Conservation (phyloP, 495 filamentous ascomycete species). For the Diplogelasinospora grovesii region DNA sequence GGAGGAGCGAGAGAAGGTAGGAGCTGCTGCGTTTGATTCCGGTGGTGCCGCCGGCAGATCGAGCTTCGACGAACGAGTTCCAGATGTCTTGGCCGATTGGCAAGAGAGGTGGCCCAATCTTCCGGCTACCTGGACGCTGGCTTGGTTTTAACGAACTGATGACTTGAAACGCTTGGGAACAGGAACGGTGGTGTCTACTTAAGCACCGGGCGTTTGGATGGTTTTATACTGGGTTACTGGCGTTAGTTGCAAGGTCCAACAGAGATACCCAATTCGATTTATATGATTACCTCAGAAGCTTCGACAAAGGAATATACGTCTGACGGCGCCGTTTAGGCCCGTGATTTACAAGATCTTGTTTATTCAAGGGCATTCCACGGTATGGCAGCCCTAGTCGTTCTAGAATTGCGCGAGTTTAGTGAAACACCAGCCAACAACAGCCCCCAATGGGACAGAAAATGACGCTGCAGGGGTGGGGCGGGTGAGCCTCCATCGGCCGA, state of each 20-base stretch:
- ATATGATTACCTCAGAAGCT: too few species aligned
- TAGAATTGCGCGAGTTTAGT: too few species aligned
- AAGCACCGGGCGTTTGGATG: not conserved
- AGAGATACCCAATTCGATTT: not conserved
- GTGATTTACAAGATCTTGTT: too few species aligned
- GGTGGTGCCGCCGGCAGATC: slow-evolving; percentile 58
- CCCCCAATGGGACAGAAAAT: too few species aligned
- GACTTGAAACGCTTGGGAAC: too few species aligned
- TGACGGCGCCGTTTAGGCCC: too few species aligned
- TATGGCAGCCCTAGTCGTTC: too few species aligned
- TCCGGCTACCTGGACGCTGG: slow-evolving; percentile 88
- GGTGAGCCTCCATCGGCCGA: too few species aligned
- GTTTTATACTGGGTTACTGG: slow-evolving; percentile 1
- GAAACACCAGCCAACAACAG: too few species aligned
- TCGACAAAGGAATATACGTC: too few species aligned
- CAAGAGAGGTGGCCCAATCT: slow-evolving; percentile 90
- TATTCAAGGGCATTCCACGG: too few species aligned
- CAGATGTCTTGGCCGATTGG: slow-evolving; percentile 90
- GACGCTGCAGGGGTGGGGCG: too few species aligned
- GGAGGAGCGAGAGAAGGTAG: slow-evolving; percentile 63
- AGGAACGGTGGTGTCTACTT: not conserved
- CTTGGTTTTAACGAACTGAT: slow-evolving; percentile 66
- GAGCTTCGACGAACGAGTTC: slow-evolving; percentile 88
- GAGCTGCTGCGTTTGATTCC: slow-evolving; percentile 58
- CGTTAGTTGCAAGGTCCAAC: not conserved